Base-by-base conservation (phyloP, 805 yeast genomes). In the Wickerhamomyces tratensis region DNA sequence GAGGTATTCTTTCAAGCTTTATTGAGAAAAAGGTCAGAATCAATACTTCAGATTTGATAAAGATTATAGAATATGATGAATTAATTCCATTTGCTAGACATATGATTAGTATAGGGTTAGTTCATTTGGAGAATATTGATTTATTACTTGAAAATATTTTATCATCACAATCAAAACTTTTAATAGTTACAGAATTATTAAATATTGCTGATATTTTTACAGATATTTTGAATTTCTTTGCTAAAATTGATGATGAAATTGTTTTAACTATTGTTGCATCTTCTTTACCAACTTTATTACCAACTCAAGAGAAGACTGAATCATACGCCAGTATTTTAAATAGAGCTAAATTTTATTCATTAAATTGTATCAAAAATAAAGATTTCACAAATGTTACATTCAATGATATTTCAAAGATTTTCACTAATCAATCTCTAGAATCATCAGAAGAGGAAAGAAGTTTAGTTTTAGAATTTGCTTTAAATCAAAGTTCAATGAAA, bases 331-430 rank as follows among this genome's bases (percentile, higher is more conserved):
- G 33, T 1, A 14, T 52, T 1, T 37, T 47, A 9, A 10, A 36
- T 2, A 12, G 20, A 12, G 48, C 53, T 3, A 48, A 47, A 30
- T 1, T 26, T 1, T 41, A 39, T 13, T 54, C 57, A 4, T 36
- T 15, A 37, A 50, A 42, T 39, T 49, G 41, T 46, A 56, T 53
- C 36, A 38, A 35, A n/a, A 35, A 43, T 34, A 59, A 55, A 14
- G 41, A 57, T 39, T 58, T 74, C 59, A 49, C 50, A 38, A 51
- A 58, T 29, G 52, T 45, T 50, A 65, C 62, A 25, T 63, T 49
- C 26, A 52, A 47, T 27, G 58, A 59, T 33, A 54, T 57, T 35
- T 51, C 61, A 13, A 42, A 45, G 12, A 58, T 59, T 36, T 57
- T 54, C 47, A 53, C 50, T 1, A 44, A 44, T 33, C 7, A 41